These are phyloP conservation scores for Ilyonectria mors-panacis DNA, from an alignment of 2,329 filamentous ascomycete genomes.

Conservation along the genomic window DNA sequence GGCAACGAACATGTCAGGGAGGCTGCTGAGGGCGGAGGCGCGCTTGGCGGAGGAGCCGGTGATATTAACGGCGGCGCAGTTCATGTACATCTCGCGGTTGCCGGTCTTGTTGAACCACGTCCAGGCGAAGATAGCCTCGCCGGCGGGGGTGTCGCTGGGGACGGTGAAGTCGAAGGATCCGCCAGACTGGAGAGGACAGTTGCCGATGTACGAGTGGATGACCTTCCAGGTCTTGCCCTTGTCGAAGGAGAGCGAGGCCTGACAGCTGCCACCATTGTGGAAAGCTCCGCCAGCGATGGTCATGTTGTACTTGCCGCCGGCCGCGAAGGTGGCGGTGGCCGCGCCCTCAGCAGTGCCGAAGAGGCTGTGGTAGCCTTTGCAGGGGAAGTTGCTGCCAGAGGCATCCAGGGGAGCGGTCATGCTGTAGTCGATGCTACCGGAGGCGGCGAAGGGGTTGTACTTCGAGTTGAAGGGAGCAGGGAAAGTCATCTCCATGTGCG, in stretches of 20 bases:
- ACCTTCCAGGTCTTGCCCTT: slow-evolving; percentile 79
- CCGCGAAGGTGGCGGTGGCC: slow-evolving; percentile 72
- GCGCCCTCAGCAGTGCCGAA: slow-evolving; percentile 65
- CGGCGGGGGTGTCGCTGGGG: slow-evolving; percentile 72
- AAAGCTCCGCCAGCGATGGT: slow-evolving; percentile 73
- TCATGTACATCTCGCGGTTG: slow-evolving; percentile 91
- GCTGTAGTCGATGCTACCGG: slow-evolving; percentile 74
- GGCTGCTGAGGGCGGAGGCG: slow-evolving; percentile 62
- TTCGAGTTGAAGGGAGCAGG: slow-evolving; percentile 69
- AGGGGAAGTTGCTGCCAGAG: slow-evolving; percentile 78
- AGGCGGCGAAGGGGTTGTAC: slow-evolving; percentile 62
- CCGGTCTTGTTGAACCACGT: slow-evolving; percentile 83
- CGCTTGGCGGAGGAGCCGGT: slow-evolving; percentile 56
- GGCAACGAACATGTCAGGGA: slow-evolving; percentile 80
- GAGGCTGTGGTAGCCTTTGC: slow-evolving; percentile 75
- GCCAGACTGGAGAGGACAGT: slow-evolving; percentile 63
- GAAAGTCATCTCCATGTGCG: slow-evolving; percentile 70
- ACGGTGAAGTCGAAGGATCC: slow-evolving; percentile 76
- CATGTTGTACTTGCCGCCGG: slow-evolving; percentile 75
- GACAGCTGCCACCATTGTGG: slow-evolving; percentile 82
- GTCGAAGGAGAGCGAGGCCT: slow-evolving; percentile 82
- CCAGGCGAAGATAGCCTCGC: slow-evolving; percentile 80
- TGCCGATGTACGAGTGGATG: slow-evolving; percentile 70
- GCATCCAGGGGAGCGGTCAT: slow-evolving; percentile 77
- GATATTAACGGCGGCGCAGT: slow-evolving; percentile 81